Base-by-base conservation (phyloP, 768 basidiomycete species). In the Mycena indigotica region DNA sequence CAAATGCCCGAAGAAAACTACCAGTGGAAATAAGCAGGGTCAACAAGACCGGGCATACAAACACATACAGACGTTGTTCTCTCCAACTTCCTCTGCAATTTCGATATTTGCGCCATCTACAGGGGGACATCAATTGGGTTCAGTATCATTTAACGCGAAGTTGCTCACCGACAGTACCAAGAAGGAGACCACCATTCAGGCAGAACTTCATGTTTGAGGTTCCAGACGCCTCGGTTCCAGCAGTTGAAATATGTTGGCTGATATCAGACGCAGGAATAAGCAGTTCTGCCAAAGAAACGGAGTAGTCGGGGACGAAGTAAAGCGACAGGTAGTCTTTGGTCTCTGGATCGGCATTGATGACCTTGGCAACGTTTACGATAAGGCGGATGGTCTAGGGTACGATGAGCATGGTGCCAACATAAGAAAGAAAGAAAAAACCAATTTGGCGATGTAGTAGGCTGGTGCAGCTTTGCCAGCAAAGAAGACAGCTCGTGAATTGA, bases 381-480 rank as follows among this genome's bases (percentile, higher is more conserved):
- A 99, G 86, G 52, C 91, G 89, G 64, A 98, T 98, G 10, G 91
- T 91, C 84, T 89, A 63, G 1, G 19, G 25, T 19, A 35, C 28
- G 30, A n/a, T 32, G 46, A 28, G 55, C 46, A n/a, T 29, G 24
- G 23, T 39, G 4, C 32, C 49, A 10, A 4, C 17, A 6, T 46
- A 35, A 24, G 45, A 40, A 23, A 24, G 2, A 8, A 26, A n/a
- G n/a, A 15, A 69, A 72, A 52, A 58, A 89, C 89, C 66, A 94
- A 79, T 74, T 98, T 98, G 23, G 95, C 95, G 61, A 94, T 89
- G 75, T 91, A 94, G 69, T 95, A 93, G 56, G 87, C 95, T 35
- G 96, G 96, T 0, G 96, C 96, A 52, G 96, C 95, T 72, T 98
- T 98, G 61, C 97, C 96, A 28, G 93, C 96, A 62, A 99, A 98